These are phyloP conservation scores for Arachnopeziza araneosa DNA, from an alignment of 2,329 filamentous ascomycete genomes.

Conservation along the genomic window DNA sequence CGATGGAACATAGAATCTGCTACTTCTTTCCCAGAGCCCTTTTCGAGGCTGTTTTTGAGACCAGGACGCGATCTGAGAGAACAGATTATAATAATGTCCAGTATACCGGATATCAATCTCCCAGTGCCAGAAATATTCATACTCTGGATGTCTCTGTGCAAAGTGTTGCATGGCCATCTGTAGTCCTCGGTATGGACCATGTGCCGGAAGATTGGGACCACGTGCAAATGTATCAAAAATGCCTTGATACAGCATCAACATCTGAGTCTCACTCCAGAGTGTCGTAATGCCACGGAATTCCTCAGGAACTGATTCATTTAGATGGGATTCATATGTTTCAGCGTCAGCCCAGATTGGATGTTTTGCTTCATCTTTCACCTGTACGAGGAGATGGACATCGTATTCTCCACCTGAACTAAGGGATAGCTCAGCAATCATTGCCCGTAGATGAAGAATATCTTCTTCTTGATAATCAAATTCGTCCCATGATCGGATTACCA, in stretches of 20 bases:
- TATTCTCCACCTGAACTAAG: constrained; percentile 81
- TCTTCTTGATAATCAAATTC: constrained; percentile 74
- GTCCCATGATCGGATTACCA: constrained; percentile 79
- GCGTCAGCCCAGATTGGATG: constrained; percentile 75
- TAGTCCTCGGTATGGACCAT: constrained; percentile 87
- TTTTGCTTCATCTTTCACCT: constrained; percentile 73
- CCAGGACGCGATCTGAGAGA: constrained; percentile 66
- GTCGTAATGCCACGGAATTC: constrained; percentile 88
- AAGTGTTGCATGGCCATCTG: constrained; percentile 96
- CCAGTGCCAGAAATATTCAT: constrained; percentile 91
- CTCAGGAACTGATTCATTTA: constrained; percentile 63
- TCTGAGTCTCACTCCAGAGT: constrained; percentile 90
- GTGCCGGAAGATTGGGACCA: constrained; percentile 67
- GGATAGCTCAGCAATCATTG: constrained; percentile 76
- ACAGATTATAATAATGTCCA: constrained; percentile 74
- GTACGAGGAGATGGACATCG: constrained; percentile 77
- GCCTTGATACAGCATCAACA: constrained; percentile 83
- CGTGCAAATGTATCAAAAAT: constrained; percentile 70
- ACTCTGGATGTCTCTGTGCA: constrained; percentile 80
- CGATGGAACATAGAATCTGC: constrained; percentile 70
- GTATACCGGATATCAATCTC: constrained; percentile 91
- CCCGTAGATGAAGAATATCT: constrained; percentile 74
- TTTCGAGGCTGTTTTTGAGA: constrained; percentile 69
- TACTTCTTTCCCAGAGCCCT: constrained; percentile 75
- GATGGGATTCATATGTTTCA: constrained; percentile 60